phyloP scores from a whole-genome alignment of 2,329 filamentous ascomycete species.

The Domatiomyces globalis region DNA sequence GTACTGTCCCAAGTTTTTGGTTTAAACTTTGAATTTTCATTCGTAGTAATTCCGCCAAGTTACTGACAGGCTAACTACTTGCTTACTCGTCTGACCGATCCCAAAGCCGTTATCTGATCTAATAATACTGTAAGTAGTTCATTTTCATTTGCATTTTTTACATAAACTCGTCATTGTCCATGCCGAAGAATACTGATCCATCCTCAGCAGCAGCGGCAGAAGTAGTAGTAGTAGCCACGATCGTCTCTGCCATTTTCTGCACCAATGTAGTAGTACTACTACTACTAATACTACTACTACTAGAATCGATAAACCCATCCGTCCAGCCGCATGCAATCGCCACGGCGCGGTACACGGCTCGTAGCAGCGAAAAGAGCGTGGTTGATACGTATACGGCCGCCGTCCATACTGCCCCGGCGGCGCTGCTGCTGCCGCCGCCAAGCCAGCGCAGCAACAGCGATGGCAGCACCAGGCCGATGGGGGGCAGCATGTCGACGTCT shows the following conservation, averaged over 20 bases:
- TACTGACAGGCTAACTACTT: not conserved
- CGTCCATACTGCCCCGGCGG: not conserved
- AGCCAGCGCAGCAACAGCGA: constrained; percentile 38
- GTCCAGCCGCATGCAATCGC: constrained; percentile 24
- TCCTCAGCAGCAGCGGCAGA: not conserved
- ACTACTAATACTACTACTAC: constrained; percentile 6
- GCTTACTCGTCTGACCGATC: too few relatives aligned
- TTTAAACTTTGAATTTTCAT: too few relatives aligned
- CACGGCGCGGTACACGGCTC: constrained; percentile 9
- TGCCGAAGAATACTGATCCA: constrained; percentile 5
- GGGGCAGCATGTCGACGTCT: constrained; percentile 18
- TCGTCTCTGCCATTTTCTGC: constrained; percentile 1
- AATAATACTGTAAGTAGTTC: too few relatives aligned
- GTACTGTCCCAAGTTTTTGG: too few relatives aligned
- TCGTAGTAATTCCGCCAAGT: too few relatives aligned
- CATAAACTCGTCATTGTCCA: constrained; percentile 18
- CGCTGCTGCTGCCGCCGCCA: constrained; percentile 2
- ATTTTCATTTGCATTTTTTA: constrained; percentile 10
- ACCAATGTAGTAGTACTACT: constrained; percentile 1
- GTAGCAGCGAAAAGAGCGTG: constrained; percentile 6
- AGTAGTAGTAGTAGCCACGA: constrained; percentile 1
- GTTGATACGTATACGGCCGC: not conserved
- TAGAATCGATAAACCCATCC: constrained; percentile 32
- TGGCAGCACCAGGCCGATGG: constrained; percentile 41
- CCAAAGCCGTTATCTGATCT: not conserved